A percentile compares a stretch with the other conserved stretches of the same genome.
These are phyloP conservation scores for Sporisorium iseilematis-ciliati DNA, from an alignment of 1,284 basidiomycete species.

Conservation along the genomic window DNA sequence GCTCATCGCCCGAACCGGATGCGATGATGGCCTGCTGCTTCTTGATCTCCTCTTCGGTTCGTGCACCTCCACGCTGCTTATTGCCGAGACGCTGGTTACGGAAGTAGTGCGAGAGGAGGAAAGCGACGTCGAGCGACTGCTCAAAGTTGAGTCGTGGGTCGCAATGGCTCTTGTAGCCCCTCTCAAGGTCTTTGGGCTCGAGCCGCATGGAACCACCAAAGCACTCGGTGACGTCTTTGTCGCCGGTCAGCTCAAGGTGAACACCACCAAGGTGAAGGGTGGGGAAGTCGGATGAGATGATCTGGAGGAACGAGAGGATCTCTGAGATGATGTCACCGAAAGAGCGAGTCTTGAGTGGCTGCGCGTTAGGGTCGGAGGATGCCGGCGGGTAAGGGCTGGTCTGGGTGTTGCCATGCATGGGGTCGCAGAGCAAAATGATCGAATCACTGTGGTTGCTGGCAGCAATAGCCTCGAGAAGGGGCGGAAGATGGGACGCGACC, in stretches of 20 bases:
- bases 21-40: slow-evolving; percentile 51
- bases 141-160: slow-evolving; percentile 73
- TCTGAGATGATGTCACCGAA: slow-evolving; percentile 92
- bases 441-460: slow-evolving; percentile 78
- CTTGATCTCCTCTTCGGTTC: slow-evolving; percentile 38
- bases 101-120: slow-evolving; percentile 64
- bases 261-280: slow-evolving; percentile 89
- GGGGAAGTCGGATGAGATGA: slow-evolving; percentile 70
- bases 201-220: slow-evolving; percentile 75
- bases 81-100: slow-evolving; percentile 52
- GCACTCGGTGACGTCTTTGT: slow-evolving; percentile 84
- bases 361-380: slow-evolving; percentile 52
- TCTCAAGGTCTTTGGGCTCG: slow-evolving; percentile 73
- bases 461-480: slow-evolving; percentile 86
- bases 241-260: slow-evolving; percentile 95
- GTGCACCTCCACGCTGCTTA: slow-evolving; percentile 7
- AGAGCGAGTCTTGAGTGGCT: slow-evolving; percentile 77
- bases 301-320: slow-evolving; percentile 82
- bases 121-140: slow-evolving; percentile 72
- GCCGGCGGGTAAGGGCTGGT: slow-evolving; percentile 58
- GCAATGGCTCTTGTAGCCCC: slow-evolving; percentile 72
- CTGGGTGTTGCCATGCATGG: slow-evolving; percentile 87
- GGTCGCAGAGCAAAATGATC: slow-evolving; percentile 94
- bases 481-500: slow-evolving; percentile 77
- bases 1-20: slow-evolving; percentile 44